A percentile compares a stretch with the other conserved stretches of the same genome.
Conservation (phyloP, 2,329 filamentous ascomycete species). For the Drechslerella coelobrocha region DNA sequence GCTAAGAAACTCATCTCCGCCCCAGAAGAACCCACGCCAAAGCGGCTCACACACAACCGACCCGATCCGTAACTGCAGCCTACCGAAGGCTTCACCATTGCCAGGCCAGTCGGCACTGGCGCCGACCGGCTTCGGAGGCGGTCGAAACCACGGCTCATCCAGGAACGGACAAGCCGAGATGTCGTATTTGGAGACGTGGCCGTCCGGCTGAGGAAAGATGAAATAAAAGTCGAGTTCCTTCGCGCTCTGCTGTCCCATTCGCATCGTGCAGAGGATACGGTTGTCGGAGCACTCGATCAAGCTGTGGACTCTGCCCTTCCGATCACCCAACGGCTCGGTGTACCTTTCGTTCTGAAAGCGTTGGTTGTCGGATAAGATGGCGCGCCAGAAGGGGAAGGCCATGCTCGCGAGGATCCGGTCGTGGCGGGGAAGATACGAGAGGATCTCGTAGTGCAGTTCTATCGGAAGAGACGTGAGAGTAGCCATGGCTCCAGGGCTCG, state of each 20-base stretch:
- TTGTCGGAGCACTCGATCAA: constrained; percentile 23
- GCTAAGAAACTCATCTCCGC: background rate
- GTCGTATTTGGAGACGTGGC: constrained; percentile 10
- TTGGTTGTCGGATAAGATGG: constrained; percentile 1
- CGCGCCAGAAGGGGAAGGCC: constrained; percentile 13
- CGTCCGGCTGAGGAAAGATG: background rate
- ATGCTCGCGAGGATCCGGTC: constrained; percentile 29
- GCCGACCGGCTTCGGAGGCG: background rate
- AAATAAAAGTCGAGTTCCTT: constrained; percentile 13
- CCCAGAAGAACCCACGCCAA: constrained; percentile 33
- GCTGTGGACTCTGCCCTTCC: constrained; percentile 14
- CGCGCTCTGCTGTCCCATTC: background rate
- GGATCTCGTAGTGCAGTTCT: constrained; percentile 33
- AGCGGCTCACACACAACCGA: constrained; percentile 27
- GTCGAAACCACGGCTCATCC: constrained; percentile 28
- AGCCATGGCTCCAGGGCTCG: background rate
- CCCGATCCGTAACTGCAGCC: constrained; percentile 22
- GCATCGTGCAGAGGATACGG: constrained; percentile 19
- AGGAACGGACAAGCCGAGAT: constrained; percentile 28
- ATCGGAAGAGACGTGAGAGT: constrained; percentile 12
- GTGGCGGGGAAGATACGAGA: constrained; percentile 12
- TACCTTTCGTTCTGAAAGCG: constrained; percentile 17
- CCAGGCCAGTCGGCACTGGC: too few species aligned
- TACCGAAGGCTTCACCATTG: too few species aligned
- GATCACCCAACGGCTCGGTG: background rate